phyloP scores from a whole-genome alignment of 225 moss, liverwort and hornwort species.

The Sphagnum tenellum region DNA sequence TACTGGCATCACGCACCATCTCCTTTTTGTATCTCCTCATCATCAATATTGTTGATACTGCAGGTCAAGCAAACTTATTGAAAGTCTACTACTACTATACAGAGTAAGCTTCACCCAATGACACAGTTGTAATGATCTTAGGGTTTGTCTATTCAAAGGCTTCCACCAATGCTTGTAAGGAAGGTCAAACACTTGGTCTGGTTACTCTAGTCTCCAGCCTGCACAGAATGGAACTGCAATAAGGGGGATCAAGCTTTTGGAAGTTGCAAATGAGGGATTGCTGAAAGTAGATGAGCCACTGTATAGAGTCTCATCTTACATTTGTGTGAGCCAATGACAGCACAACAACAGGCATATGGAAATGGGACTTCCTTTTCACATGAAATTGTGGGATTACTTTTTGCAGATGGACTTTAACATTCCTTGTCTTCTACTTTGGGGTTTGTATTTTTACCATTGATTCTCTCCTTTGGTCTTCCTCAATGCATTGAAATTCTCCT shows the following conservation, averaged over 20 bases:
- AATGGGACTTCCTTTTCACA: too few relatives aligned
- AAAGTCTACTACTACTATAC: not conserved
- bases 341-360: not conserved
- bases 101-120: not conserved
- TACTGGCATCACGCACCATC: not conserved
- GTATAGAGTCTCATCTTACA: not conserved
- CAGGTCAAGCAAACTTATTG: not conserved
- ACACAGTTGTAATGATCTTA: too few relatives aligned
- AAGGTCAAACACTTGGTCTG: too few relatives aligned
- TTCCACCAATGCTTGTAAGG: too few relatives aligned
- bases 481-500: not conserved
- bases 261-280: not conserved
- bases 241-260: not conserved
- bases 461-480: not conserved
- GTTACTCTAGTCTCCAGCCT: too few relatives aligned
- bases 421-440: conserved; percentile 1
- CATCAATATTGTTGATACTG: not conserved
- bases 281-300: too few relatives aligned
- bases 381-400: too few relatives aligned
- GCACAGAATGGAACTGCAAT: too few relatives aligned
- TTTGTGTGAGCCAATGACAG: not conserved
- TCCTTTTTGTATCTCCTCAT: not conserved
- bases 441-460: not conserved
- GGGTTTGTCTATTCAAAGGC: too few relatives aligned
- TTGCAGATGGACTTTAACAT: conserved; percentile 1